These are phyloP conservation scores for Aschersonia sp. DNA, from an alignment of 2,329 filamentous ascomycete species.

Conservation along the genomic window DNA sequence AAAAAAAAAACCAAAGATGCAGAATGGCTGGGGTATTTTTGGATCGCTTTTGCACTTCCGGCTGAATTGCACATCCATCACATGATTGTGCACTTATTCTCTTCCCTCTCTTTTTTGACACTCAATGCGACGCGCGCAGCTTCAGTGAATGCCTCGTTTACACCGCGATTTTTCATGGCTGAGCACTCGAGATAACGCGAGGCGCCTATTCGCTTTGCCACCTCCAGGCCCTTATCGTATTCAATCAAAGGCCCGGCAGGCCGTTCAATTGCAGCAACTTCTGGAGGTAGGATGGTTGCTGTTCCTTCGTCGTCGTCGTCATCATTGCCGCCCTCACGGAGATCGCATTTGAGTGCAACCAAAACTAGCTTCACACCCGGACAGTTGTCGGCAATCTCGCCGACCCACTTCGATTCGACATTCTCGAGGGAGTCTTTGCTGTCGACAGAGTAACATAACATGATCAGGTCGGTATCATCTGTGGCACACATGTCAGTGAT, in stretches of 20 bases:
- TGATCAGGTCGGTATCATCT: constrained; percentile 90
- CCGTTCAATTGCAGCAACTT: constrained; percentile 16
- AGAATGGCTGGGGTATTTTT: constrained; percentile 2
- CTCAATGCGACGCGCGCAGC: constrained; percentile 83
- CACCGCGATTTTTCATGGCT: constrained; percentile 92
- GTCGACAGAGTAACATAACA: constrained; percentile 97
- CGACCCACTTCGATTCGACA: constrained; percentile 96
- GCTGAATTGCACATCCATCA: constrained; percentile 15
- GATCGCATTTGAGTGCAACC: constrained; percentile 90
- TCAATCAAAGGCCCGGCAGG: constrained; percentile 64
- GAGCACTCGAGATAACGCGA: constrained; percentile 96
- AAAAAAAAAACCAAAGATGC: not conserved
- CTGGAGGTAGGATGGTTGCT: constrained; percentile 13
- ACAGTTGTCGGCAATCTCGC: constrained; percentile 96
- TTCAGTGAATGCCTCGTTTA: constrained; percentile 98
- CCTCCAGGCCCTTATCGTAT: constrained; percentile 83
- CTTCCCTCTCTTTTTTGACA: constrained; percentile 50
- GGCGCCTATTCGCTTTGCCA: constrained; percentile 81
- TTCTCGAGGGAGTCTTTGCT: constrained; percentile 95
- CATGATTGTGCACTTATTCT: constrained; percentile 47
- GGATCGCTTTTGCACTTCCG: constrained; percentile 1
- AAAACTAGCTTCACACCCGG: constrained; percentile 88
- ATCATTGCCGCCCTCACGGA: constrained; percentile 63
- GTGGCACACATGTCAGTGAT: constrained; percentile 5
- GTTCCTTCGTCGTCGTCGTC: constrained; percentile 53